Percentiles rank a stretch among this genome's conserved stretches.
phyloP scores from a whole-genome alignment of 176 grass and related monocot species.

The Oryza meyeriana region DNA sequence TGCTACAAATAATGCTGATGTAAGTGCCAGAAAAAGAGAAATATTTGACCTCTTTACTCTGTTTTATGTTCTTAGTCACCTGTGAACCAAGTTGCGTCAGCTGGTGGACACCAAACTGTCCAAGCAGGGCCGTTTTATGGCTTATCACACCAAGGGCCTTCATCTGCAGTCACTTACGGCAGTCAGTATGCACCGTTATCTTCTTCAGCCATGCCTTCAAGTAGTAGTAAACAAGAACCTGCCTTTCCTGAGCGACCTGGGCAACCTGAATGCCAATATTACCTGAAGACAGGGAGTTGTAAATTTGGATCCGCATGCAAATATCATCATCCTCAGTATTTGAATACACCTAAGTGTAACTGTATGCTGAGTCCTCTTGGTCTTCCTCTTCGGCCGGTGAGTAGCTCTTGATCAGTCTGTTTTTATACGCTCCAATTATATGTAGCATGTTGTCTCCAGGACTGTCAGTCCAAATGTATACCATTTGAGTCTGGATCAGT shows the following conservation, averaged over 20 bases:
- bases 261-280: constrained; percentile 77
- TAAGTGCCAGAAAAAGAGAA: neutral
- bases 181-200: constrained; percentile 44
- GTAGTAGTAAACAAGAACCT: constrained; percentile 39
- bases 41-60: neutral
- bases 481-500: neutral
- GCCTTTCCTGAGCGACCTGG: constrained; percentile 63
- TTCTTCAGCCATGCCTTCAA: constrained; percentile 45
- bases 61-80: constrained; percentile 40
- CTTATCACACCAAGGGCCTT: constrained; percentile 47
- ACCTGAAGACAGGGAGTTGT: constrained; percentile 70
- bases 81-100: constrained; percentile 49
- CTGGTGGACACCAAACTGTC: constrained; percentile 59
- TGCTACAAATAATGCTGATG: constrained; percentile 15
- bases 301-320: constrained; percentile 73
- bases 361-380: constrained; percentile 52
- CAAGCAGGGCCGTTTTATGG: constrained; percentile 56
- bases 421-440: neutral
- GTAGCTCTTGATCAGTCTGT: neutral
- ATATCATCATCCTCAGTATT: constrained; percentile 64
- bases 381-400: constrained; percentile 73
- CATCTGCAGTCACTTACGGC: constrained; percentile 32
- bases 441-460: constrained; percentile 1
- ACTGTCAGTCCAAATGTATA: constrained; percentile 14
- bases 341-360: constrained; percentile 46